Base-by-base conservation (phyloP, 306 rosid species). In the Glycine tomentella region DNA sequence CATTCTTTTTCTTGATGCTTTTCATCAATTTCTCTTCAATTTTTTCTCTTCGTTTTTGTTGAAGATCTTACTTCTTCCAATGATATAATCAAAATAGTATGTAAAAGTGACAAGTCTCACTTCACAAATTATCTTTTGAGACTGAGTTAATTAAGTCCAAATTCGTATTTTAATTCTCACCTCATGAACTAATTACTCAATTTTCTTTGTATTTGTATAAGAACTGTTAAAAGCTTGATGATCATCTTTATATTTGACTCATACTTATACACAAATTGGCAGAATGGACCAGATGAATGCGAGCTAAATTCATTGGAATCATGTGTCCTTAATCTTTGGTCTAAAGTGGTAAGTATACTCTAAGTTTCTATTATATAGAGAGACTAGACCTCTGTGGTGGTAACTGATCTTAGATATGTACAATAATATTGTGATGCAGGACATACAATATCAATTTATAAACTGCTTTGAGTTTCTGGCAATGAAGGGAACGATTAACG, bases 201-300 rank as follows among this genome's bases (percentile, higher is more conserved):
- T 49, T 46, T 72, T 72, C 55, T 9, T 50, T 59, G 51, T 57
- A 45, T 70, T 80, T 49, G 49, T 9, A 68, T 13, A 55, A 77
- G 50, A 52, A 12, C 31, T 31, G 10, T 12, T 46, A 57, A n/a
- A 72, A 63, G 7, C 6, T 53, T 64, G 48, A 17, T 63, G 67
- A 53, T 42, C 5, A 45, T 58, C 0, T 48, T 46, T 33, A 31
- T 40, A 20, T 33, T 40, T 52, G 73, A 67, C 12, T 46, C 40
- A 25, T 7, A 67, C n/a, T 46, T 33, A 25, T 7, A 61, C 72
- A 25, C 10, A 80, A 53, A 0, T 51, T 77, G 64, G 75, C 90
- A 92, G 94, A 84, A 86, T 50, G 89, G 91, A 0, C 82, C 87
- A 61, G 86, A 89, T 69, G 91, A 81, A 82, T 92, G 97, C 74